Base-by-base conservation (phyloP, 2,329 filamentous ascomycete genomes). In the Huntiella abstrusa region DNA sequence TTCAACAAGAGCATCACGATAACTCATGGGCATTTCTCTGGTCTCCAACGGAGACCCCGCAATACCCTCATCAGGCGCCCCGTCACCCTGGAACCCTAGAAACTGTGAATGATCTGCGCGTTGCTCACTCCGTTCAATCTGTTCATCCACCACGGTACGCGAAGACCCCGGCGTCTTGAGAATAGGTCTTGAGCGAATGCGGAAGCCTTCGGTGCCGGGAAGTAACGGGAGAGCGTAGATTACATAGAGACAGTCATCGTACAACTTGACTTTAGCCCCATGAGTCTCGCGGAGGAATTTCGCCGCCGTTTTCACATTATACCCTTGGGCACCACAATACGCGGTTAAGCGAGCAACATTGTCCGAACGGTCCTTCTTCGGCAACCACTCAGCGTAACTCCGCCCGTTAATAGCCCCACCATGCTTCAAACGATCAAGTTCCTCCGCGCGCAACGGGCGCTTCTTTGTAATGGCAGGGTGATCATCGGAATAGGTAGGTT, bases 231-330 rank as follows among this genome's bases (percentile, higher is more conserved):
- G 66, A 58, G 95, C 87, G 60, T 98, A 98, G 41, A 94, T 88
- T 19, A 80, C 84, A 59, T 98, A 98, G 17, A 98, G 67, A 58
- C 91, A 98, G 61, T 98, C 91, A 60, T 98, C 91, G 62, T 98
- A 98, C 4, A 96, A 70, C 63, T 98, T 98, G 11, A 88, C 93
- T 62, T 86, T 81, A 1, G 87, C 88, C 32, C 82, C 79, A 63
- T 98, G 91, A 56, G 80, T 80, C 52, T 83, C 83, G 54, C 83
- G 80, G 51, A 95, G 68, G 58, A 98, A 98, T 33, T 83, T 76
- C 11, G 87, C 85, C n/a, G 86, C 85, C 19, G 79, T 74, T 55
- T 82, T 80, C 64, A 93, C 77, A 64, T 88, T 93, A 64, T 87
- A 96, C 5, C 82, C 83, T 60, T 95, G 84, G 1, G 91, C 88